Base-by-base conservation (phyloP, 306 rosid species). In the Morella rubra region DNA sequence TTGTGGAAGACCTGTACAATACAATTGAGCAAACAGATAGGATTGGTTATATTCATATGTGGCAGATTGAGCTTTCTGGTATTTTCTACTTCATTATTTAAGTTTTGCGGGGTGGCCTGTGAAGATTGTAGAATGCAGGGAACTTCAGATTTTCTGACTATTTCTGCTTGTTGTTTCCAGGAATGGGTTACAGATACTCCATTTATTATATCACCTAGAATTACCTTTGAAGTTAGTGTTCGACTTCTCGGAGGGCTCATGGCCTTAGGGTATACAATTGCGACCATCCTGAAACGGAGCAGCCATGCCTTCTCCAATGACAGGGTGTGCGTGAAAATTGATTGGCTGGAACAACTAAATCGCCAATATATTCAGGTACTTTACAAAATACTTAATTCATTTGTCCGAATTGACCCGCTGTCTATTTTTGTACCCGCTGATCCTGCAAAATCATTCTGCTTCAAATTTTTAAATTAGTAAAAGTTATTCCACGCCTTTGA, bases 221-320 rank as follows among this genome's bases (percentile, higher is more conserved):
- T 95, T 82, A 95, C 92, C 76, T 95, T 95, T 72, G 99, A 90
- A 88, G 99, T 95, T 79, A 95, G 97, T 0, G 99, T 92, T 77
- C 99, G 99, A 73, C 99, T 95, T 83, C 97, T 95, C 66, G 99
- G 99, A 81, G 99, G 99, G 74, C 86, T 95, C 81, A 95, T 95
- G 99, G 99, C 99, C 76, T 86, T 95, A 84, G 99, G 99, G 27
- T 95, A 95, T 77, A 95, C 99, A 46, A 95, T 95, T 82, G 99
- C 98, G 16, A 72, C 89, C 86, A 95, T 95, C 85, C 86, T 95
- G 77, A 95, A 95, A 91, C 85, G 99, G 85, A 89, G 90, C 84
- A 95, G 99, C 73, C 99, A 92, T 83, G 78, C 89, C 71, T 95
- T 95, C 73, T 44, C 65, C 22, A 90, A 95, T 61, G 97, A 95